Evolutionary conservation across 2,329 filamentous ascomycete genomes (phyloP).

Genomic region (Colletotrichum musicola): DNA sequence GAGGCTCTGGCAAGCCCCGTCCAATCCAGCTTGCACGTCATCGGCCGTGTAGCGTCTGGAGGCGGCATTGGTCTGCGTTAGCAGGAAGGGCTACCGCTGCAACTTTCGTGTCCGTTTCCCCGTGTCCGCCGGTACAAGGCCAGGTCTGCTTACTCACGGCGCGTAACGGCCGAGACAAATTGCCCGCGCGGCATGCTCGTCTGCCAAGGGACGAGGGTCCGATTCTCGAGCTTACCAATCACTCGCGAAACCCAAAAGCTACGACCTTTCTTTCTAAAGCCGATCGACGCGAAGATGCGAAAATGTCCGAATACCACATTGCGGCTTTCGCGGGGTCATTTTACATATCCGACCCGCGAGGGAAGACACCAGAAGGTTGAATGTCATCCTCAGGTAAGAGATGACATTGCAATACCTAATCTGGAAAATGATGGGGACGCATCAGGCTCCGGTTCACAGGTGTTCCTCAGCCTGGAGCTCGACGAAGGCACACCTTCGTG

Average conservation of each 20-base stretch:
- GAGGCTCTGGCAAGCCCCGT: too few species aligned
- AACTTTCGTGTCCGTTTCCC: too few species aligned
- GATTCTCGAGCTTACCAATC: constrained; percentile 21
- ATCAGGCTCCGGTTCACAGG: background rate
- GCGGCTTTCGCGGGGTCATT: too few species aligned
- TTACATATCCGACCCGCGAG: background rate
- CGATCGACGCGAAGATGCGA: constrained; percentile 9
- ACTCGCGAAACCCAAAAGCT: background rate
- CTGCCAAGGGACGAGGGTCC: background rate
- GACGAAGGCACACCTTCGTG: too few species aligned
- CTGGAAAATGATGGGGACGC: background rate
- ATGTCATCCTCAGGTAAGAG: background rate
- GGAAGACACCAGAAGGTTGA: background rate
- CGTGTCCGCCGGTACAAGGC: too few species aligned
- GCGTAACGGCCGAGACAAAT: background rate
- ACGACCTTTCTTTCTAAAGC: constrained; percentile 13
- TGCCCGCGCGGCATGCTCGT: background rate
- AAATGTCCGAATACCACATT: constrained; percentile 6
- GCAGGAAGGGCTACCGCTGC: too few species aligned
- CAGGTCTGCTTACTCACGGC: background rate
- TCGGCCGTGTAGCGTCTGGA: too few species aligned
- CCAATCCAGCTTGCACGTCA: too few species aligned
- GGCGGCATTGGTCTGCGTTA: too few species aligned
- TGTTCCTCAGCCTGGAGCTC: too few species aligned
- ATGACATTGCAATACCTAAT: background rate